phyloP scores from a whole-genome alignment of 2,329 filamentous ascomycete genomes.

The Fusarium fujikuroi region DNA sequence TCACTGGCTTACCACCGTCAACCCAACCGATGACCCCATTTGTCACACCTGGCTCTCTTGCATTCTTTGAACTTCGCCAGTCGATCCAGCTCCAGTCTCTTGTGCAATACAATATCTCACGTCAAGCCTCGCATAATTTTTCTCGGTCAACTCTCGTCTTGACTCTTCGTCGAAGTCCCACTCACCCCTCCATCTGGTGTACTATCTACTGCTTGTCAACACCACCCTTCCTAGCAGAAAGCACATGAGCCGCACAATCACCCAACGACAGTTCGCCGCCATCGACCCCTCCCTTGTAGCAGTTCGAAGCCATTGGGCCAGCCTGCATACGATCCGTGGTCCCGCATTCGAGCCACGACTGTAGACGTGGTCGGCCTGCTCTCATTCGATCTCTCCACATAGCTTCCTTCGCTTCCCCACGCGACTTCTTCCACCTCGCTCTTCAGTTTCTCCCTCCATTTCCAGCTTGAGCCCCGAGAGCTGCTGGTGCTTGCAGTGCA shows the following conservation, averaged over 20 bases:
- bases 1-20: conserved; percentile 37
- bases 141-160: conserved; percentile 31
- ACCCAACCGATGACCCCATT: conserved; percentile 36
- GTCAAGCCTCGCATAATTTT: conserved; percentile 9
- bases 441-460: conserved; percentile 47
- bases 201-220: conserved; percentile 40
- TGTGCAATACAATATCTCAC: conserved; percentile 2
- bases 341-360: conserved; percentile 56
- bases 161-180: conserved; percentile 38
- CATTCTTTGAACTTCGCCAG: conserved; percentile 36
- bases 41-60: conserved; percentile 29
- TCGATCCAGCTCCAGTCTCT: conserved; percentile 11
- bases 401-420: conserved; percentile 49
- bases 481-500: conserved; percentile 49
- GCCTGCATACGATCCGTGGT: conserved; percentile 51
- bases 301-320: conserved; percentile 50
- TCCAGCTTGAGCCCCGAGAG: conserved; percentile 46
- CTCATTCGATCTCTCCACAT: conserved; percentile 51
- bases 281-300: conserved; percentile 45
- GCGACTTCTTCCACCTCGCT: conserved; percentile 48
- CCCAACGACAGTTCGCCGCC: conserved; percentile 45
- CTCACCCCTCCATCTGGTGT: conserved; percentile 41
- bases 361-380: conserved; percentile 47
- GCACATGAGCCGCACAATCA: conserved; percentile 44
- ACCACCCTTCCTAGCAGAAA: conserved; percentile 42